Base-by-base conservation (phyloP, 129 eudicot species). In the Daucus carota region DNA sequence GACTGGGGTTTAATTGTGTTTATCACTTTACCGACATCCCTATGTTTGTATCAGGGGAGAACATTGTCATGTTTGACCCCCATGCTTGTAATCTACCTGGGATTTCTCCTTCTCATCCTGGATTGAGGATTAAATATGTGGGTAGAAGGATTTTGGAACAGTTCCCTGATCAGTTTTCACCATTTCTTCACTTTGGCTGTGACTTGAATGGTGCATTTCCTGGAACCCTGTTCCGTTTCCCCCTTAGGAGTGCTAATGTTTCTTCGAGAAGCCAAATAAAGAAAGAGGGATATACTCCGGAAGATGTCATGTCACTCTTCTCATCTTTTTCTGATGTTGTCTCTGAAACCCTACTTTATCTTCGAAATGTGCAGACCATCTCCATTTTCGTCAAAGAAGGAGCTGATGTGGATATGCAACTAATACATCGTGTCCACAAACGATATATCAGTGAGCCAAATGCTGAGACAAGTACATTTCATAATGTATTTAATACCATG, bases 1-100 rank as follows among this genome's bases (percentile, higher is more conserved):
- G 99, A 52, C 90, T 95, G 69, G 97, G 99, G 20, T 95, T 95
- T 77, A 95, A 95, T 76, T 87, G 94, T 86, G 97, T 95, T 43
- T 95, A 95, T 77, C 99, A 95, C 83, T 95, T 95, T 63, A 95
- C 99, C 2, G 99, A 95, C 79, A 81, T 95, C 59, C 99, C 97
- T 36, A 79, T 92, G 47, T 95, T 95, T 88, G 97, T 95, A 38
- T 95, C 99, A 0, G 99, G 99, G 78, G 99, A 95, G 73, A 91
- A 95, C 83, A 84, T 95, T 63, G 97, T 95, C 52, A 82, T 95
- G 88, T 95, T 95, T 85, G 99, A 95, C 72, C 99, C 99, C 48
- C 99, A 91, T 77, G 99, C 99, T 47, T 87, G 89, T 70, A 86
- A 95, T 84, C 89, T 95, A 83, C 99, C 99, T 8, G 99, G 99